These are phyloP conservation scores for Colletotrichum liaoningense DNA, from an alignment of 2,329 filamentous ascomycete genomes.

Conservation along the genomic window DNA sequence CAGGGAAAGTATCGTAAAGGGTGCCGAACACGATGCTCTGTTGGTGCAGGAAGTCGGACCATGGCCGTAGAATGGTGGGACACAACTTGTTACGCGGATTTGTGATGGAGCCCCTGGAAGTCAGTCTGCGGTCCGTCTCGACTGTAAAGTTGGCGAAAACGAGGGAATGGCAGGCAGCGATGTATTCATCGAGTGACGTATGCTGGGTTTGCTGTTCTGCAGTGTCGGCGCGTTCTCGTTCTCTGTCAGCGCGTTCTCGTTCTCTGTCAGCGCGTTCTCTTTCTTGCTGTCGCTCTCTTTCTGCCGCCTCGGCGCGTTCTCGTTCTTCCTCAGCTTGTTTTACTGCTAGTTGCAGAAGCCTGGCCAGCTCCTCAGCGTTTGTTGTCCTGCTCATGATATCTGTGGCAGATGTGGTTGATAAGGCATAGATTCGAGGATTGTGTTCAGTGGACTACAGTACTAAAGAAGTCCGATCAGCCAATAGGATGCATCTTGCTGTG, in stretches of 20 bases:
- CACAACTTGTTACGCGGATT: slow-evolving; percentile 45
- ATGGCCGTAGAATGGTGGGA: slow-evolving; percentile 42
- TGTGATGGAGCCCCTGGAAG: slow-evolving; percentile 42
- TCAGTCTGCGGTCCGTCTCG: slow-evolving; percentile 40
- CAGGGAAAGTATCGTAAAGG: slow-evolving; percentile 39
- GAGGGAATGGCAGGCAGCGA: slow-evolving; percentile 42
- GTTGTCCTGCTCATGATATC: not conserved
- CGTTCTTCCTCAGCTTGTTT: not conserved
- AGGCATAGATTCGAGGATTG: not conserved
- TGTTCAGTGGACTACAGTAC: not conserved
- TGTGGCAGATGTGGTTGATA: not conserved
- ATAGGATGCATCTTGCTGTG: too few relatives aligned
- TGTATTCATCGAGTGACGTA: slow-evolving; percentile 47
- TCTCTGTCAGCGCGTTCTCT: slow-evolving; percentile 6
- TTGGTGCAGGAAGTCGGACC: slow-evolving; percentile 43
- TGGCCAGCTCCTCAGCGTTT: not conserved
- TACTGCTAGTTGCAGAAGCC: not conserved
- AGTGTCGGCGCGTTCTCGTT: slow-evolving; percentile 36
- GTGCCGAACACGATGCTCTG: slow-evolving; percentile 39
- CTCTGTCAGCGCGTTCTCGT: slow-evolving; percentile 36
- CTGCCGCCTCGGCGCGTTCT: too few relatives aligned
- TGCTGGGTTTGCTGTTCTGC: slow-evolving; percentile 39
- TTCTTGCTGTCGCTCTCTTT: too few relatives aligned
- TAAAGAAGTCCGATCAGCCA: not conserved
- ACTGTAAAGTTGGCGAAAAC: slow-evolving; percentile 41